phyloP scores from a whole-genome alignment of 257 asterid species.

The Coffea eugenioides region DNA sequence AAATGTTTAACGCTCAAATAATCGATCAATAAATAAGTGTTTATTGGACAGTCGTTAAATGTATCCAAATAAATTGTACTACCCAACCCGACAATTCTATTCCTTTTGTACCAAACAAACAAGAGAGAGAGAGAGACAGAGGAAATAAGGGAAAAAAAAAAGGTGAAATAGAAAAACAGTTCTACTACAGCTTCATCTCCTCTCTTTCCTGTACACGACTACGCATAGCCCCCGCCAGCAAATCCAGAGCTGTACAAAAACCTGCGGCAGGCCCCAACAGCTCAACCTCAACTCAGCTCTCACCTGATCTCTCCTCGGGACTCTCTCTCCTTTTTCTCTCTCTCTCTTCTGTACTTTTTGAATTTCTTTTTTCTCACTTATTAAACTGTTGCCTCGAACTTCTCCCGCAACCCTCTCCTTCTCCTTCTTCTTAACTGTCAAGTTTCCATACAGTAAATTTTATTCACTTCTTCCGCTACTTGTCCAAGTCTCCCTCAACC shows the following conservation, averaged over 20 bases:
- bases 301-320: conserved; percentile 17
- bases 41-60: too few relatives aligned
- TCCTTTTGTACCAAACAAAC: too few relatives aligned
- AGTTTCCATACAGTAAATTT: conserved; percentile 11
- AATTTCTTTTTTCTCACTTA: background rate
- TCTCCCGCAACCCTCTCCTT: background rate
- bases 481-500: background rate
- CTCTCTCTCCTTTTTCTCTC: background rate
- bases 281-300: too few relatives aligned
- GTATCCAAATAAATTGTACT: too few relatives aligned
- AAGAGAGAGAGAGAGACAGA: too few relatives aligned
- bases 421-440: conserved; percentile 14
- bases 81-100: too few relatives aligned
- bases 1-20: too few relatives aligned
- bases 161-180: too few relatives aligned
- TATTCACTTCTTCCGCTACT: background rate
- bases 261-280: too few relatives aligned
- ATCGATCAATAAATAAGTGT: too few relatives aligned
- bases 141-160: too few relatives aligned
- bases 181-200: background rate
- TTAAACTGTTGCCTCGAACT: conserved; percentile 18
- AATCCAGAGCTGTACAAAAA: conserved; percentile 15
- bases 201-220: background rate
- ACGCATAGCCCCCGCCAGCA: conserved; percentile 7
- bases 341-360: background rate